These are phyloP conservation scores for Eimeria maxima DNA, from an alignment of 169 alveolate genomes.

Conservation along the genomic window DNA sequence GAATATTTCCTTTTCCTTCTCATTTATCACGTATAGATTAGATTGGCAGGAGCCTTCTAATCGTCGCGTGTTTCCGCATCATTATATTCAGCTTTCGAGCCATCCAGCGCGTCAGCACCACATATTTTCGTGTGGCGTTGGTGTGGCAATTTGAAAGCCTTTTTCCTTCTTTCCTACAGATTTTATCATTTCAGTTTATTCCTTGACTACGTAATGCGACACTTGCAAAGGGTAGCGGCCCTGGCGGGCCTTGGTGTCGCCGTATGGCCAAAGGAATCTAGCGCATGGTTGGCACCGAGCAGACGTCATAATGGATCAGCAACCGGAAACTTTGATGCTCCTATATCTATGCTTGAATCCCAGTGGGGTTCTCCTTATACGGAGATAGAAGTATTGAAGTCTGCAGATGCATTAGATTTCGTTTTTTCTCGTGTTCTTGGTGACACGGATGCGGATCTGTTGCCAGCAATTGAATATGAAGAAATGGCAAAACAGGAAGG, in stretches of 20 bases:
- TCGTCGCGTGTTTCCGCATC: no score
- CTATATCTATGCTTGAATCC: not conserved
- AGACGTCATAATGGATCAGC: not conserved
- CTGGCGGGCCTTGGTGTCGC: conserved; percentile 1
- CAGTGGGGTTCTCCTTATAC: conserved; percentile 48
- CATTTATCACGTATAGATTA: no score
- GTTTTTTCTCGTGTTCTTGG: not conserved
- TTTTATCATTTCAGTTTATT: not conserved
- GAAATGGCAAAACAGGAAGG: no score
- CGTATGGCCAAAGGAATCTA: not conserved
- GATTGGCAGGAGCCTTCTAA: no score
- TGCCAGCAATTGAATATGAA: not conserved
- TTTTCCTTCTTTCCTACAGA: not conserved
- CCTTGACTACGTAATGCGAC: not conserved
- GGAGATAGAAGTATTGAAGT: not conserved
- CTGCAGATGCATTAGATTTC: not conserved
- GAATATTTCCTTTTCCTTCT: no score
- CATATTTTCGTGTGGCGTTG: no score
- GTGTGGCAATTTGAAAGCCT: no score
- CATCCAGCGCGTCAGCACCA: no score
- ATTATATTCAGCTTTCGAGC: no score
- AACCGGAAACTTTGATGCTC: not conserved
- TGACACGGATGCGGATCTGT: not conserved
- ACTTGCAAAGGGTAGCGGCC: not conserved
- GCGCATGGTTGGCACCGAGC: not conserved